Conservation (phyloP, 768 basidiomycete genomes). For the Krasilnikovozyma curviuscula region DNA sequence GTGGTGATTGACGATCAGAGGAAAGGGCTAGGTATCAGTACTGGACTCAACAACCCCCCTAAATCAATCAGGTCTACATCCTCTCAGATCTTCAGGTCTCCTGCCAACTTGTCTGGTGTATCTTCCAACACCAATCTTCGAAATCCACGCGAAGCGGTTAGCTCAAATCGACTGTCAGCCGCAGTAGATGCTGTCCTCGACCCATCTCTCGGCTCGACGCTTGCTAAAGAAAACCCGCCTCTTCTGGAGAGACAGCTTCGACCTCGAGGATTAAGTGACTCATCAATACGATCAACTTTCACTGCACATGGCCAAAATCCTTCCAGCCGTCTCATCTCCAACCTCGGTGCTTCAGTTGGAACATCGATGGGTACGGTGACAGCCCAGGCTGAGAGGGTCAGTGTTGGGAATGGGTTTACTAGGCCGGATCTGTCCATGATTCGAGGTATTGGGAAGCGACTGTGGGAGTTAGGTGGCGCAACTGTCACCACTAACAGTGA, state of each 20-base stretch:
- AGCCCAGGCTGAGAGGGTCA: too few relatives aligned
- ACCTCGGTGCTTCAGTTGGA: too few relatives aligned
- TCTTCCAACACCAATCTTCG: conserved; percentile 7
- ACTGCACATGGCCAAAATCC: too few relatives aligned
- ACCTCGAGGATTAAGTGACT: conserved; percentile 70
- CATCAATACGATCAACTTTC: conserved; percentile 76
- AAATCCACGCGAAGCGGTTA: conserved; percentile 40
- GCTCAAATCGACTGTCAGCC: conserved; percentile 28
- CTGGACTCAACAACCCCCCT: too few relatives aligned
- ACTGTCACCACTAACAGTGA: too few relatives aligned
- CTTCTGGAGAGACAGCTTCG: conserved; percentile 48
- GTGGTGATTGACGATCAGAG: conserved; percentile 33
- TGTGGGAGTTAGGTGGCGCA: too few relatives aligned
- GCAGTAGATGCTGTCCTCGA: conserved; percentile 25
- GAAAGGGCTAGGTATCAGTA: conserved; percentile 12
- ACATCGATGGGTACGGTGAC: too few relatives aligned
- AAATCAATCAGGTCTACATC: conserved; percentile 19
- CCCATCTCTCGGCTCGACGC: conserved; percentile 5
- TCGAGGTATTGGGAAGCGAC: too few relatives aligned
- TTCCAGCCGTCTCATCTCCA: too few relatives aligned
- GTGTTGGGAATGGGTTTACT: too few relatives aligned
- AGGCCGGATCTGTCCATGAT: too few relatives aligned
- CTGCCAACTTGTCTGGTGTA: not conserved
- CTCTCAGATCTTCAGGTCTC: conserved; percentile 3
- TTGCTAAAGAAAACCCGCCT: conserved; percentile 30